Base-by-base conservation (phyloP, 768 basidiomycete species). In the Podaxis pistillaris region DNA sequence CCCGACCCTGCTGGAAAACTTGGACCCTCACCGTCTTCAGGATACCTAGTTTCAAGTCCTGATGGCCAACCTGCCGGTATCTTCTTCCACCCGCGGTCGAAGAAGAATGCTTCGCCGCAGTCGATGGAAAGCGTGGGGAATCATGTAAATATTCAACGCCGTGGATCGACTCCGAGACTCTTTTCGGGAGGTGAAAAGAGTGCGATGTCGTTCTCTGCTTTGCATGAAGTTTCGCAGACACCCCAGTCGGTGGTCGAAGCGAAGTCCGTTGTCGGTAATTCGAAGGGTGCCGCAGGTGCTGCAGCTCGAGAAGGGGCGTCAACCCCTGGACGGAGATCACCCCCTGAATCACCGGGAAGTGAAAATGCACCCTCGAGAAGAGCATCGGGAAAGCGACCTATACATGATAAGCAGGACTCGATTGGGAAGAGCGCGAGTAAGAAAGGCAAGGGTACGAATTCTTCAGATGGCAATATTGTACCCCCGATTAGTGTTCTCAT, bases 401-500 rank as follows among this genome's bases (percentile, higher is more conserved):
- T 57, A 40, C 68, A 67, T 38, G 68, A 71, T 8, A 67, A 66
- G 26, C 69, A 72, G 12, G 68, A 75, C 12, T 63, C 72, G 12
- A 64, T 72, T n/a, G 65, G 74, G n/a, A 62, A 62, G 41, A 40
- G 19, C 24, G 41, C 64, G 22, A 74, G 72, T 56, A 87, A 85
- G 74, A 86, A 80, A 57, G 75, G 75, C 26, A 87, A 86, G 68
- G 76, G 76, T 6, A 19, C 65, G 33, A 64, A 60, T 26, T 66
- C 77, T 7, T 71, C 79, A 6, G 90, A 92, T 60, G 81, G 82
- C 28, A 87, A 87, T 63, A 89, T 98, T 36, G 90, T 96, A 1
- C 97, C 97, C 2, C 97, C 97, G 0, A 98, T 99, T 71, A 96
- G 92, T 68, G 97, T 99, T 0, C 83, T 99, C 68, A 97, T 99